phyloP scores from a whole-genome alignment of 495 filamentous ascomycete species.

The Daldinia bambusicola region DNA sequence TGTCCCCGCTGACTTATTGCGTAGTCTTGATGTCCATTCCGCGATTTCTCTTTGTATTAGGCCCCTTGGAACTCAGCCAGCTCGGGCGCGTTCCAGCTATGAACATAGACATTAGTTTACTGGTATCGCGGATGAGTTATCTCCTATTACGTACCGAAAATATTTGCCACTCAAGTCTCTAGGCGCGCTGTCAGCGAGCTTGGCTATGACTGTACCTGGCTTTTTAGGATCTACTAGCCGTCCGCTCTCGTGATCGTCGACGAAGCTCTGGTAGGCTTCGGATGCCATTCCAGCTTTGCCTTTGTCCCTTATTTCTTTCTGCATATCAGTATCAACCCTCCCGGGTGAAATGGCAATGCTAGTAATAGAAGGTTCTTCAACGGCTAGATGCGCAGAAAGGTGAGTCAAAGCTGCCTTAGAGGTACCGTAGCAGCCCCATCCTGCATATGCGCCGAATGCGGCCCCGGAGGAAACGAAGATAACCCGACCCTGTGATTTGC shows the following conservation, averaged over 20 bases:
- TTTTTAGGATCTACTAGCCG: constrained; percentile 82
- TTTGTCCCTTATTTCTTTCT: constrained; percentile 78
- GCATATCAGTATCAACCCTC: constrained; percentile 94
- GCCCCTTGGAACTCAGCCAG: constrained; percentile 70
- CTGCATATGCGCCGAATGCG: constrained; percentile 69
- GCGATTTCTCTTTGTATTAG: constrained; percentile 24
- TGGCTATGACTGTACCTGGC: constrained; percentile 86
- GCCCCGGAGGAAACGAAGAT: constrained; percentile 83
- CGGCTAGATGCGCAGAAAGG: constrained; percentile 74
- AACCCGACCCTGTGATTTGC: constrained; percentile 73
- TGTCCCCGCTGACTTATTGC: constrained; percentile 20
- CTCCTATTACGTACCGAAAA: constrained; percentile 63
- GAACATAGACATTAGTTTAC: constrained; percentile 53
- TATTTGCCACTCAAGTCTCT: constrained; percentile 78
- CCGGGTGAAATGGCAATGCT: constrained; percentile 80
- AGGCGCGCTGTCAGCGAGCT: constrained; percentile 67
- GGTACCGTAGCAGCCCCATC: constrained; percentile 84
- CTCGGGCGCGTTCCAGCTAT: constrained; percentile 76
- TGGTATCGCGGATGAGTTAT: background rate
- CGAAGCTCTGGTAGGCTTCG: constrained; percentile 75
- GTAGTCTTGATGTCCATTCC: constrained; percentile 23
- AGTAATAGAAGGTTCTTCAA: constrained; percentile 82
- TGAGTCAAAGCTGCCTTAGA: constrained; percentile 92
- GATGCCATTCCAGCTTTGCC: constrained; percentile 72
- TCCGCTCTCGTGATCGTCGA: constrained; percentile 70